Base-by-base conservation (phyloP, 257 asterid species). In the Capsicum pubescens region DNA sequence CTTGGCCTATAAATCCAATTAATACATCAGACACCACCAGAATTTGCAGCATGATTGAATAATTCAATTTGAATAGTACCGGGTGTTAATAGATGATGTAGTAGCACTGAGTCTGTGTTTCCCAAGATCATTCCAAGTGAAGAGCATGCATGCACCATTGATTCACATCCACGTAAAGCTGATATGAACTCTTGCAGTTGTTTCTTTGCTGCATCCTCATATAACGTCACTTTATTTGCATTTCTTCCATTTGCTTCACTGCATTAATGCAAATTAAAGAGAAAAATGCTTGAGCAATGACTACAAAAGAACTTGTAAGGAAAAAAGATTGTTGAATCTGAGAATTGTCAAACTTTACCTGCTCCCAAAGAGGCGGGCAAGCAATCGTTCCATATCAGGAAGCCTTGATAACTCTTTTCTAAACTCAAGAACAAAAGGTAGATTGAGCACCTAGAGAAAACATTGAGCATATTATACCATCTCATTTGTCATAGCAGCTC, bases 191-290 rank as follows among this genome's bases (percentile, higher is more conserved):
- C 97, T 82, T 93, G 98, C 79, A 96, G 95, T 91, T 90, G 92
- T 89, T 93, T 96, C 90, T 91, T 96, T 76, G 98, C 72, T 35
- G 98, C 98, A 89, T 96, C 98, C 88, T 96, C 99, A 44, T 94
- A 96, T 35, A 96, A 89, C 78, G 90, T 88, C 79, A 96, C 99
- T 89, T 93, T 96, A 87, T 88, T 92, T 78, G 98, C 94, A 85
- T 94, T 94, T 90, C 99, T 92, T 83, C 98, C 99, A 87, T 84
- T 94, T 56, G 91, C 98, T 87, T 93, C 97, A 89, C 99, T 96
- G 94, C 83, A 83, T 82, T 68, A 46, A 83, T 85, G 85, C 84
- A 77, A 88, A 86, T 19, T 61, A 74, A 3, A 64, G 56, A 58
- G 82, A n/a, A 69, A 9, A 21, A 10, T 16, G 52, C 50, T 66